Evolutionary conservation across 352 stramenopile genomes (phyloP).

Genomic region (Pythium sp.): DNA sequence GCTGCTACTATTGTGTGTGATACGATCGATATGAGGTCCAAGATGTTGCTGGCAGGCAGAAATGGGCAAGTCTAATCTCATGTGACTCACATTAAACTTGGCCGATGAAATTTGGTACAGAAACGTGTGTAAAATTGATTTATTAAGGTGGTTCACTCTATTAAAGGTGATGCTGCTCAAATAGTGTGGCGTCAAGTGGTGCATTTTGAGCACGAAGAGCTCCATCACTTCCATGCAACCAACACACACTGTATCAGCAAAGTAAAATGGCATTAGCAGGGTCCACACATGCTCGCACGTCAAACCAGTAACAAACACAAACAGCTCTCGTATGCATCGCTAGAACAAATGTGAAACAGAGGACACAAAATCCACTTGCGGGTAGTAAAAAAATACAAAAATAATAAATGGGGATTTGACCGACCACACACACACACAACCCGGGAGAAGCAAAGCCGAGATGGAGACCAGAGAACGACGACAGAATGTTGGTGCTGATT

Average conservation of each 20-base stretch:
- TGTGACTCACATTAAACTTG: not conserved
- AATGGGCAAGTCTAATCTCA: not conserved
- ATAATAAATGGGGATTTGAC: constrained; percentile 13
- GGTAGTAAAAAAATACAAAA: constrained; percentile 1
- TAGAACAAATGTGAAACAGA: constrained; percentile 1
- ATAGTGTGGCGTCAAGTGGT: not conserved
- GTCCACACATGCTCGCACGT: not conserved
- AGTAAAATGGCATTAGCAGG: constrained; percentile 10
- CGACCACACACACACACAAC: constrained; percentile 3
- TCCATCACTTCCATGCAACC: not conserved
- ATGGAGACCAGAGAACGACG: constrained; percentile 1
- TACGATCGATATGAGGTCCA: not conserved
- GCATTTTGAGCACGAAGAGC: not conserved
- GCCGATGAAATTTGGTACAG: not conserved
- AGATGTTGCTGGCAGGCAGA: not conserved
- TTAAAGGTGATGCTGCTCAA: not conserved
- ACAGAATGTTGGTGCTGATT: constrained; percentile 4
- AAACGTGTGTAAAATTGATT: not conserved
- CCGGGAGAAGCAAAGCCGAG: not conserved
- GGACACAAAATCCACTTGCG: constrained; percentile 7
- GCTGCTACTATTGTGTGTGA: not conserved
- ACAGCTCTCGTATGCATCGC: not conserved
- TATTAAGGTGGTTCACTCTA: not conserved
- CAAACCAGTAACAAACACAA: not conserved
- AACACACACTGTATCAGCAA: not conserved